Conservation (phyloP, 2,329 filamentous ascomycete genomes). For the Penicillium sp. region DNA sequence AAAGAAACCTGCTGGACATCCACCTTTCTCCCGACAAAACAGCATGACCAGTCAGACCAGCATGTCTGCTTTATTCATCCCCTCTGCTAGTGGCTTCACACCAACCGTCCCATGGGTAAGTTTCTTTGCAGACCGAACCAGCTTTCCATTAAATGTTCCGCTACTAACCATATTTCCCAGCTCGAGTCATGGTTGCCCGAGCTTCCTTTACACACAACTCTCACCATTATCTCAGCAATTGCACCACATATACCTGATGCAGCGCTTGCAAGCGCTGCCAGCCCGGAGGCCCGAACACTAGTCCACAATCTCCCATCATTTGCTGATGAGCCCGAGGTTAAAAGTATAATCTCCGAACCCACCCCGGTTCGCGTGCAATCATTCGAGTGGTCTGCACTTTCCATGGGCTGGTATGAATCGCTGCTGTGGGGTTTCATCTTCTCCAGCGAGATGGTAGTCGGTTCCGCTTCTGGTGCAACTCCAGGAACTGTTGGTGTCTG, state of each 20-base stretch:
- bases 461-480: conserved; percentile 47
- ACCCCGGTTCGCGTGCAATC: conserved; percentile 74
- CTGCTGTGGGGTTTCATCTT: conserved; percentile 93
- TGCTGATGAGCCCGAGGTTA: conserved; percentile 55
- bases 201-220: conserved; percentile 79
- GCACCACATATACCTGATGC: conserved; percentile 49
- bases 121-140: neutral
- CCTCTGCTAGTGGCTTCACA: conserved; percentile 60
- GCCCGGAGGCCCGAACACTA: conserved; percentile 41
- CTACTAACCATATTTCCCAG: conserved; percentile 41
- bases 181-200: conserved; percentile 93
- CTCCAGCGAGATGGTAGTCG: conserved; percentile 74
- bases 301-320: conserved; percentile 45
- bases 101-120: conserved; percentile 72
- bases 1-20: conserved; percentile 83
- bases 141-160: neutral
- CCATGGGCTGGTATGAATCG: conserved; percentile 93
- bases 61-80: conserved; percentile 58
- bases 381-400: conserved; percentile 90
- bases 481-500: conserved; percentile 89
- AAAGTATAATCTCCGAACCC: conserved; percentile 66
- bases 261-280: conserved; percentile 44
- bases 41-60: conserved; percentile 77
- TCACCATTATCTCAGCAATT: conserved; percentile 68
- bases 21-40: conserved; percentile 85